Evolutionary conservation across 805 yeast species (phyloP), one percentile per base, ranked within the genome.

Genomic region (Pichia nakasei): DNA sequence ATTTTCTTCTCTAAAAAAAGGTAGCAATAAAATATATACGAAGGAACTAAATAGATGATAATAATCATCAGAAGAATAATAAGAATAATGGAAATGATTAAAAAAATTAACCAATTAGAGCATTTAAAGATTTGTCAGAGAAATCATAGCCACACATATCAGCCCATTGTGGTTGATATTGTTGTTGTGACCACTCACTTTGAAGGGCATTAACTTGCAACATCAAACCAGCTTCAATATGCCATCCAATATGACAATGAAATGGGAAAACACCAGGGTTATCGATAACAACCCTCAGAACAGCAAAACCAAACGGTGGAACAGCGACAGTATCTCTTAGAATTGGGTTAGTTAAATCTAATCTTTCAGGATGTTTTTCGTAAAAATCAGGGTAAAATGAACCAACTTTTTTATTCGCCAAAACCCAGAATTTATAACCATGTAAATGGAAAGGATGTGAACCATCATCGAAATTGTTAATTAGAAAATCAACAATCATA

Each of bases 161-260:
- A 5, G 37, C 35, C 52, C 52, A 49, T 17, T 34, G 24, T 3
- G 43, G 34, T 19, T 26, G 24, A 21, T 24, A 33, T 2, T 39
- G 33, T 3, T n/a, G 31, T 31, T 46, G 29, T 18, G 45, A 20
- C 44, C 48, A 49, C 27, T 49, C 46, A 27, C 39, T 35, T 20
- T 43, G 49, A 7, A 49, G 31, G 2, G 49, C 51, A 43, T 49
- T 49, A 4, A 52, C 44, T 38, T 47, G 50, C 37, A 51, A 41
- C 24, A 50, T 27, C 12, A 53, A 39, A 15, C 55, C 59, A 9
- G 55, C 52, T 31, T 48, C 54, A 39, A 89, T 72, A 67, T 89
- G 97, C 97, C 97, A 88, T 59, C 88, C 96, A 53, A 88, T 82
- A 61, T 88, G 96, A 65, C 96, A 88, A 67, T 88, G 96, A 87